These are phyloP conservation scores for Aaosphaeria arxii DNA, from an alignment of 2,329 filamentous ascomycete species.

Conservation along the genomic window DNA sequence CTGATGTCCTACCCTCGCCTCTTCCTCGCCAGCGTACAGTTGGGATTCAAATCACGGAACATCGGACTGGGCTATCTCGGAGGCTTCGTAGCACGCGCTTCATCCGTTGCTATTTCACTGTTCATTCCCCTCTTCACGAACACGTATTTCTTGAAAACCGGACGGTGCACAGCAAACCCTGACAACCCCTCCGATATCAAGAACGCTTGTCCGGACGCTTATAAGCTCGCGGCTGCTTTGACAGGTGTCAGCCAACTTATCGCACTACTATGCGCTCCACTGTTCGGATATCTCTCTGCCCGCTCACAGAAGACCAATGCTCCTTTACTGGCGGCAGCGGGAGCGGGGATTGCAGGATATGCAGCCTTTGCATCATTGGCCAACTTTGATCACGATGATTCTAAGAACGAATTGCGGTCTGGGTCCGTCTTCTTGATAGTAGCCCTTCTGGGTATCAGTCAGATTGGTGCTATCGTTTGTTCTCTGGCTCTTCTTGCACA, in stretches of 20 bases:
- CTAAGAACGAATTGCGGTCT: conserved; percentile 65
- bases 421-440: conserved; percentile 72
- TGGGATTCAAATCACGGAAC: conserved; percentile 72
- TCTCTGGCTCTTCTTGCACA: conserved; percentile 84
- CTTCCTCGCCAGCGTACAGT: conserved; percentile 41
- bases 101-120: conserved; percentile 89
- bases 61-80: conserved; percentile 89
- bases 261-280: conserved; percentile 77
- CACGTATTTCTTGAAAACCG: conserved; percentile 78
- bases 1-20: conserved; percentile 55
- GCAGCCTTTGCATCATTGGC: conserved; percentile 68
- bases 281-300: conserved; percentile 84
- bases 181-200: conserved; percentile 63
- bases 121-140: conserved; percentile 95
- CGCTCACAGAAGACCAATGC: conserved; percentile 63
- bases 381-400: conserved; percentile 62
- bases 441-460: conserved; percentile 80
- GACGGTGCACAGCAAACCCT: conserved; percentile 64
- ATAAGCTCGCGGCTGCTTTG: conserved; percentile 80
- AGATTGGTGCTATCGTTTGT: conserved; percentile 95
- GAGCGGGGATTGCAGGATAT: conserved; percentile 77
- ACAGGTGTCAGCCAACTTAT: conserved; percentile 86
- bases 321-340: conserved; percentile 69
- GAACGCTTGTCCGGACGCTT: conserved; percentile 79
- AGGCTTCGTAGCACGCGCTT: conserved; percentile 91